Evolutionary conservation across 257 asterid genomes (phyloP).

Genomic region (Handroanthus guayacan): DNA sequence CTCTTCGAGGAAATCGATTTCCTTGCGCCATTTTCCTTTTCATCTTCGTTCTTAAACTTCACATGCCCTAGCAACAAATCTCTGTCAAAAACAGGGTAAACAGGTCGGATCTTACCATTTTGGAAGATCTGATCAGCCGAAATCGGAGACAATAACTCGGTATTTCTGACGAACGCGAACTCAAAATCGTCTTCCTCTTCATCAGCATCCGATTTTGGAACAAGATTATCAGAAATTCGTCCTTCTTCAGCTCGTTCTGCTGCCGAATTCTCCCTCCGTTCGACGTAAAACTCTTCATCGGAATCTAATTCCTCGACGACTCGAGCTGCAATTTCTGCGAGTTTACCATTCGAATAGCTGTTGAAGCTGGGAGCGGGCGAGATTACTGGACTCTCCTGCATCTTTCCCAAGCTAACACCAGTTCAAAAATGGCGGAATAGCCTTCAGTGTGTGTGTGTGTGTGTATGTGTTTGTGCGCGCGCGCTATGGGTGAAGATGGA

Average conservation of each 20-base stretch:
- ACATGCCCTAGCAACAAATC: constrained; percentile 32
- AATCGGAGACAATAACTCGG: constrained; percentile 37
- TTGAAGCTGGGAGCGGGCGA: constrained; percentile 61
- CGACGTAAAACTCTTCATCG: constrained; percentile 29
- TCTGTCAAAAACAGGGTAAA: constrained; percentile 54
- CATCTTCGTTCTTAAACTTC: neutral
- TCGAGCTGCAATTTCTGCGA: constrained; percentile 52
- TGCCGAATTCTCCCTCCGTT: constrained; percentile 7
- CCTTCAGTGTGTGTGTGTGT: constrained; percentile 23
- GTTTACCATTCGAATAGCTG: constrained; percentile 41
- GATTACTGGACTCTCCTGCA: constrained; percentile 33
- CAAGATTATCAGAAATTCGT: neutral
- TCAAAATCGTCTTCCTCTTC: constrained; percentile 44
- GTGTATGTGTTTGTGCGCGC: constrained; percentile 26
- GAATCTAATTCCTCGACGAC: constrained; percentile 47
- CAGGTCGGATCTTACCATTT: constrained; percentile 69
- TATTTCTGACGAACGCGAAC: constrained; percentile 39
- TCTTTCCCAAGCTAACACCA: neutral
- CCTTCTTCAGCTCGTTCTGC: neutral
- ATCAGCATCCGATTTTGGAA: constrained; percentile 20
- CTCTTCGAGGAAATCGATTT: constrained; percentile 29
- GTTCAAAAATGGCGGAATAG: constrained; percentile 18
- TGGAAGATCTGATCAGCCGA: constrained; percentile 64
- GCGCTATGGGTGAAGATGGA: constrained; percentile 20
- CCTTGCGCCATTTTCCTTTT: constrained; percentile 20